phyloP scores from a whole-genome alignment of 2,329 filamentous ascomycete species.

The Chrysosporium queenslandicum region DNA sequence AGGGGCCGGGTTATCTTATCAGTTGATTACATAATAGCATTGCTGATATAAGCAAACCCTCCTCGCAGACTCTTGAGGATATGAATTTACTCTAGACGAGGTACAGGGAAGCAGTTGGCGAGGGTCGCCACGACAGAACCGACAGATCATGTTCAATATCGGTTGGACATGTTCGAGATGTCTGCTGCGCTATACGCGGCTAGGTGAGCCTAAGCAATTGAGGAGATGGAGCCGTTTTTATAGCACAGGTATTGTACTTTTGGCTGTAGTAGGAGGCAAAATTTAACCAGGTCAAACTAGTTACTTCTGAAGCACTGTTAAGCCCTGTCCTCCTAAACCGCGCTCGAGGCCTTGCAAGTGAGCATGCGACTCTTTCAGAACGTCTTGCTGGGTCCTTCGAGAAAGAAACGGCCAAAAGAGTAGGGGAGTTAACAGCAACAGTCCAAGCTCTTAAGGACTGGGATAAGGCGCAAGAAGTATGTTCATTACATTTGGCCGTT shows the following conservation, averaged over 20 bases:
- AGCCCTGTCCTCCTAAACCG: slow-evolving; percentile 47
- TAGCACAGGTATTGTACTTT: slow-evolving; percentile 25
- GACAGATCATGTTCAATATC: slow-evolving; percentile 30
- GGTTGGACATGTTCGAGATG: slow-evolving; percentile 42
- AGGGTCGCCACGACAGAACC: not conserved
- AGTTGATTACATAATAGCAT: not conserved
- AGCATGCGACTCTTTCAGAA: slow-evolving; percentile 46
- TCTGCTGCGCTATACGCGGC: slow-evolving; percentile 32
- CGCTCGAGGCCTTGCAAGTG: slow-evolving; percentile 46
- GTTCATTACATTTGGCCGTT: not conserved
- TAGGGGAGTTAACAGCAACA: slow-evolving; percentile 47
- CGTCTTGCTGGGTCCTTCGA: slow-evolving; percentile 48
- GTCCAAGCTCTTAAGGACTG: slow-evolving; percentile 46
- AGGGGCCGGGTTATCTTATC: not conserved
- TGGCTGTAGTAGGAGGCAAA: not conserved
- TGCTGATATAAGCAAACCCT: not conserved
- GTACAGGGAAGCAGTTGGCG: not conserved
- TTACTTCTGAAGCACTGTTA: slow-evolving; percentile 24
- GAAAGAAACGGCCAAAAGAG: slow-evolving; percentile 45
- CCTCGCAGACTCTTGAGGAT: not conserved
- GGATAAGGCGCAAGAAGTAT: slow-evolving; percentile 48
- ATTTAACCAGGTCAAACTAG: not conserved
- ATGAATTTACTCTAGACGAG: too few species aligned
- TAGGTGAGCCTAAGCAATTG: slow-evolving; percentile 22
- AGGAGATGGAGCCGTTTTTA: slow-evolving; percentile 21